Conservation (phyloP, 208 protist species). For the Acanthamoeba polyphaga region DNA sequence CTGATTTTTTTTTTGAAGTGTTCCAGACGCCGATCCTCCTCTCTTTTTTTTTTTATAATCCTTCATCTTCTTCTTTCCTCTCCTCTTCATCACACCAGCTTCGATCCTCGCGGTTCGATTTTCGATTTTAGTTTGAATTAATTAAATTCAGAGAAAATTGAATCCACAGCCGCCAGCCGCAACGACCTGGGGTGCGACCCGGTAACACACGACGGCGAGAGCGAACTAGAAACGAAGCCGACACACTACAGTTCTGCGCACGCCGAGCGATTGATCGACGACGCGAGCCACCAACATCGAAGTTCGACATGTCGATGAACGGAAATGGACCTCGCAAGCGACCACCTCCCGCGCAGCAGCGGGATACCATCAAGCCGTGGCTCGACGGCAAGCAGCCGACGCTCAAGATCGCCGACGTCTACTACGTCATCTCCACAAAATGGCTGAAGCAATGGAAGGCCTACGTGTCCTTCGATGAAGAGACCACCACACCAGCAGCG, state of each 20-base stretch:
- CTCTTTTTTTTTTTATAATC: not conserved
- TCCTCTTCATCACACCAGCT: not conserved
- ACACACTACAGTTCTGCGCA: not conserved
- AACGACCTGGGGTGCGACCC: not conserved
- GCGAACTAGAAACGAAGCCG: not conserved
- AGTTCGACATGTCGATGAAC: not conserved
- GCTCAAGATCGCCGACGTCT: slow-evolving; percentile 1
- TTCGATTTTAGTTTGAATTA: not conserved
- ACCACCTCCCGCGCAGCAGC: slow-evolving; percentile 2
- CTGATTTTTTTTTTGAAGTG: not conserved
- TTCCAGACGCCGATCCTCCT: not conserved
- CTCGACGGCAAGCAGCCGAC: not conserved
- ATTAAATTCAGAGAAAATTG: not conserved
- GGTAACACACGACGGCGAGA: not conserved
- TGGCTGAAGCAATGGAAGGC: slow-evolving; percentile 30
- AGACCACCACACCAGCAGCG: not conserved
- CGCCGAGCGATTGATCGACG: not conserved
- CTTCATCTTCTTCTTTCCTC: not conserved
- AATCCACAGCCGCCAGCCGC: not conserved
- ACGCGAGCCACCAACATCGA: not conserved
- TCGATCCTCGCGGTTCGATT: not conserved
- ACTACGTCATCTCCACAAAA: slow-evolving; percentile 29
- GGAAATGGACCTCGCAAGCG: not conserved
- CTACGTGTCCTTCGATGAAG: slow-evolving; percentile 36
- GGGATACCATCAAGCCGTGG: not conserved